Conservation (phyloP, 2,329 filamentous ascomycete species). For the Calonectria henricotiae region DNA sequence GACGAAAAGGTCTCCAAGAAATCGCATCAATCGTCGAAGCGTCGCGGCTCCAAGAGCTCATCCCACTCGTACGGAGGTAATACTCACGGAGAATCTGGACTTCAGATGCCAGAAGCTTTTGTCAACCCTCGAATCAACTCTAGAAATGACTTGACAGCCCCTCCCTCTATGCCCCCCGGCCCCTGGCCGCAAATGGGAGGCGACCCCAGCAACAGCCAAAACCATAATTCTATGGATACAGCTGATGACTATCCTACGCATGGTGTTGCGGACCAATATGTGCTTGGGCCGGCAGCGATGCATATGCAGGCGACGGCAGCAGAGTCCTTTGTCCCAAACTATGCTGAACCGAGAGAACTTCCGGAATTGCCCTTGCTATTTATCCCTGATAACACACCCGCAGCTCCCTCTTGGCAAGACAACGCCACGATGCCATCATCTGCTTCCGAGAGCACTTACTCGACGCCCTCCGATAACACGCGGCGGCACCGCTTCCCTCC, state of each 20-base stretch:
- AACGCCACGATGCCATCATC: constrained; percentile 64
- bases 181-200: constrained; percentile 48
- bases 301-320: constrained; percentile 42
- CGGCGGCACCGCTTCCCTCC: constrained; percentile 49
- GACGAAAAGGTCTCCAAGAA: constrained; percentile 23
- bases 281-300: constrained; percentile 42
- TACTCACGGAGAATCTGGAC: constrained; percentile 38
- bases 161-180: constrained; percentile 38
- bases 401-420: constrained; percentile 56
- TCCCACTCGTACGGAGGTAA: constrained; percentile 32
- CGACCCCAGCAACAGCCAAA: constrained; percentile 34
- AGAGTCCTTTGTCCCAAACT: constrained; percentile 40
- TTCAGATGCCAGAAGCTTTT: constrained; percentile 47
- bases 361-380: constrained; percentile 48
- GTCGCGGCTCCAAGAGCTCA: constrained; percentile 44
- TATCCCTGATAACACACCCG: constrained; percentile 45
- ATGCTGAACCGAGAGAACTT: constrained; percentile 47
- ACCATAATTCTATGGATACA: constrained; percentile 42
- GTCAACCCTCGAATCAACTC: constrained; percentile 30
- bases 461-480: constrained; percentile 62
- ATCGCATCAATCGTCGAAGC: constrained; percentile 30
- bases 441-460: constrained; percentile 66
- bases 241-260: constrained; percentile 46
- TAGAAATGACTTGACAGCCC: constrained; percentile 36
- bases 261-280: constrained; percentile 46